Percentiles rank a stretch among this genome's conserved stretches.
Evolutionary conservation across 768 basidiomycete species (phyloP).

Genomic region (Tricholomella constricta): DNA sequence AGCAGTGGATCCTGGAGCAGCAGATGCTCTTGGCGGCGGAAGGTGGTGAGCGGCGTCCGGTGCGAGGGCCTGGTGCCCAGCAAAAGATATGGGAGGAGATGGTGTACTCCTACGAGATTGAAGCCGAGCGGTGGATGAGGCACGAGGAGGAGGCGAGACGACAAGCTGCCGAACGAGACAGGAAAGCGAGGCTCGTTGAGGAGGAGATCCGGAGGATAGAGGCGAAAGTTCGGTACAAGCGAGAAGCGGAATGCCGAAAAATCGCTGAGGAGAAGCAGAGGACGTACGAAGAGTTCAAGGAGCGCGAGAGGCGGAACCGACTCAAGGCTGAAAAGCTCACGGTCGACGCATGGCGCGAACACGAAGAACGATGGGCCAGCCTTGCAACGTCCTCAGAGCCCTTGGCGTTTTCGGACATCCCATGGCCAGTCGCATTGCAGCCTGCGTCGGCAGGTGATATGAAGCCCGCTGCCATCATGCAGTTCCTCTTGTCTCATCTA

Average conservation of each 20-base stretch:
- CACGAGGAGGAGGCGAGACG: conserved; percentile 49
- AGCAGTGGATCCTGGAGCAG: conserved; percentile 67
- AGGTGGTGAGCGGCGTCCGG: conserved; percentile 11
- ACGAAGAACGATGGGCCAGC: conserved; percentile 68
- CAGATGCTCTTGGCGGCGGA: conserved; percentile 42
- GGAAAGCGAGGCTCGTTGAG: conserved; percentile 47
- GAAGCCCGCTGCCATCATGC: conserved; percentile 50
- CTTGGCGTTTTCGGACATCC: conserved; percentile 62
- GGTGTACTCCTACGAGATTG: conserved; percentile 50
- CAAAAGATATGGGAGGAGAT: conserved; percentile 54
- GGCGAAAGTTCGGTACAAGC: conserved; percentile 48
- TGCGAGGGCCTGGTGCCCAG: conserved; percentile 16
- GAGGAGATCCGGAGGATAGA: conserved; percentile 61
- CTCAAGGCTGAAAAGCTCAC: conserved; percentile 45
- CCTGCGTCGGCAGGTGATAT: conserved; percentile 53
- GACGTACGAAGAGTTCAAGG: conserved; percentile 37
- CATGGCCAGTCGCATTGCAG: conserved; percentile 62
- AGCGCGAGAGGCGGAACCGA: conserved; percentile 47
- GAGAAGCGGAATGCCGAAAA: conserved; percentile 49
- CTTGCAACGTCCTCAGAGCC: conserved; percentile 45
- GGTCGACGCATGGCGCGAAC: conserved; percentile 58
- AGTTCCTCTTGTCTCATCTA: conserved; percentile 64
- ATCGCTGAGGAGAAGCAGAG: conserved; percentile 50
- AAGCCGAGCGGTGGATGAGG: conserved; percentile 55
- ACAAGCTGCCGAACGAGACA: conserved; percentile 46